Base-by-base conservation (phyloP, 2,329 filamentous ascomycete species). In the Coniella vitis region DNA sequence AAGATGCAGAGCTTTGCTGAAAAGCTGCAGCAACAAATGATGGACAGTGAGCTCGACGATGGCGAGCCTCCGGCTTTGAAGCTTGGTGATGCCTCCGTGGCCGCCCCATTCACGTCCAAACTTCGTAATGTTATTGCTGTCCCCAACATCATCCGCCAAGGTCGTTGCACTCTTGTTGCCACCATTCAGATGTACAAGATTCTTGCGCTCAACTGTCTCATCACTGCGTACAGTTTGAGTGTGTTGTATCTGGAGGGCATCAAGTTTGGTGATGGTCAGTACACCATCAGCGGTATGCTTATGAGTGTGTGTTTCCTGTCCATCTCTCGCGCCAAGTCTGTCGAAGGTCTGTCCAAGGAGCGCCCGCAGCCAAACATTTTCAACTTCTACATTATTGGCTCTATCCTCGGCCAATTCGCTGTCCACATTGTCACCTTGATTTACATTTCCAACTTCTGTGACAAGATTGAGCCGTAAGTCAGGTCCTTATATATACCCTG, bases 161-260 rank as follows among this genome's bases (percentile, higher is more conserved):
- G 93, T 50, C 87, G 93, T 54, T 98, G 93, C 73, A 98, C 93
- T 7, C 81, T 98, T 17, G 93, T 98, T 47, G 93, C 93, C 29
- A 98, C 93, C 0, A 97, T 98, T 56, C 93, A 98, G 74, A 98
- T 98, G 91, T 98, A 98, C 82, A 98, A 96, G 78, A 98, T 98
- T 60, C 80, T 98, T 45, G 93, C 93, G 7, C 74, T 98, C 52
- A 98, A 98, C 75, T 98, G 93, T 65, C 75, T 98, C 59, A 98
- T 98, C 65, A 95, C 88, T 59, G 93, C 93, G 34, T 98, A 98
- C 80, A 95, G 89, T 67, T 71, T 98, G 63, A 94, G 87, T 66
- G 93, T 98, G 16, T 76, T 98, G 50, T 98, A 98, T 63, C 80
- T 98, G 1, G 91, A 97, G 61, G 93, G 93, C 55, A 98, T 98